These are phyloP conservation scores for Scytalidium sp. DNA, from an alignment of 2,329 filamentous ascomycete genomes.

Conservation along the genomic window DNA sequence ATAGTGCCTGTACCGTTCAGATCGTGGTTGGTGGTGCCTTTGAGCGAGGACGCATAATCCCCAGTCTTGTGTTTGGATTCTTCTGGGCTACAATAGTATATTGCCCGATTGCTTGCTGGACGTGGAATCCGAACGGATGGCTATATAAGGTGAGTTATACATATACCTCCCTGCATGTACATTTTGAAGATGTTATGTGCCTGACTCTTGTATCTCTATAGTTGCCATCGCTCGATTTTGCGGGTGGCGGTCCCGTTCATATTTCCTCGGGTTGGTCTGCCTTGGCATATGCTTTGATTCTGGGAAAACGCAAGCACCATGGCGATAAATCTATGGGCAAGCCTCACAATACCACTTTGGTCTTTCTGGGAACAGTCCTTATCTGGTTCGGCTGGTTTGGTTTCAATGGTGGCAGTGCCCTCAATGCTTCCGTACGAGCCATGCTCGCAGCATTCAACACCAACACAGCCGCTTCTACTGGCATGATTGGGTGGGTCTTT, in stretches of 20 bases:
- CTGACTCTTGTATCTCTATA: constrained; percentile 40
- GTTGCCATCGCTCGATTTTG: constrained; percentile 53
- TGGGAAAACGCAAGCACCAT: constrained; percentile 53
- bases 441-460: constrained; percentile 57
- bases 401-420: constrained; percentile 49
- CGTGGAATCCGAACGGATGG: constrained; percentile 67
- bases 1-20: constrained; percentile 52
- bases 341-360: constrained; percentile 60
- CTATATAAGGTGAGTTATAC: constrained; percentile 41
- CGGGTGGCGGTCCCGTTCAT: constrained; percentile 62
- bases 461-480: constrained; percentile 53
- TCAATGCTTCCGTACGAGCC: constrained; percentile 48
- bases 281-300: constrained; percentile 60
- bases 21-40: constrained; percentile 65
- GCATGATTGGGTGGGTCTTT: constrained; percentile 49
- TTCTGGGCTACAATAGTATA: constrained; percentile 65
- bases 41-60: constrained; percentile 55
- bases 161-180: constrained; percentile 39
- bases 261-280: constrained; percentile 62
- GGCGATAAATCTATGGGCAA: constrained; percentile 48
- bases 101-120: constrained; percentile 62
- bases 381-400: constrained; percentile 64
- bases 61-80: constrained; percentile 61
- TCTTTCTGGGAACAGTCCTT: constrained; percentile 61
- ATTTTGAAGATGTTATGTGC: neutral